These are phyloP conservation scores for Petasospora fabianii DNA, from an alignment of 1,139 yeast species.

Conservation along the genomic window DNA sequence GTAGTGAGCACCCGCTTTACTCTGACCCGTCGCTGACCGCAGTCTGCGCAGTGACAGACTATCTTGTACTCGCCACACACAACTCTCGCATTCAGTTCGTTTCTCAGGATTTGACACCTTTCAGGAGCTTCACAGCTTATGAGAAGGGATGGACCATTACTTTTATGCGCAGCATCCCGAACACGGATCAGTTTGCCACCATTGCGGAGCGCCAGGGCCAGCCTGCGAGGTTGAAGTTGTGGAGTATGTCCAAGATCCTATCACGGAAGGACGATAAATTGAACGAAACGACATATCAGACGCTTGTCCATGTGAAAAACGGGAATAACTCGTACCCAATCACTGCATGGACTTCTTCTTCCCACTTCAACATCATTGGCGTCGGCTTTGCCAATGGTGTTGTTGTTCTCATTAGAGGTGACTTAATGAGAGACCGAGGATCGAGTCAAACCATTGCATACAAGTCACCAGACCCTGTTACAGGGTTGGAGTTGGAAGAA, in stretches of 20 bases:
- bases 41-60: constrained; percentile 49
- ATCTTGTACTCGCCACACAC: constrained; percentile 57
- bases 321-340: constrained; percentile 27
- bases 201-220: constrained; percentile 72
- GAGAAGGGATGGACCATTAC: constrained; percentile 62
- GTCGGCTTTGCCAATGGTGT: constrained; percentile 88
- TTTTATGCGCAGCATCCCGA: constrained; percentile 45
- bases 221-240: constrained; percentile 64
- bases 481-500: constrained; percentile 58
- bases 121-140: constrained; percentile 57
- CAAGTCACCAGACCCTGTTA: constrained; percentile 73
- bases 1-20: constrained; percentile 61
- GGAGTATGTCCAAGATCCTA: constrained; percentile 59
- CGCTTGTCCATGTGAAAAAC: constrained; percentile 39
- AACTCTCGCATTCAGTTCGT: constrained; percentile 57
- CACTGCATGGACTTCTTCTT: constrained; percentile 21
- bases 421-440: constrained; percentile 82
- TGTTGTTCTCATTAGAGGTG: constrained; percentile 82
- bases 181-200: constrained; percentile 54
- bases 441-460: constrained; percentile 79
- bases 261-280: constrained; percentile 20
- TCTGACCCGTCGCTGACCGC: constrained; percentile 73
- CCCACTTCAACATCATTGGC: constrained; percentile 40
- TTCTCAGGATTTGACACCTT: constrained; percentile 43
- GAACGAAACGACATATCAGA: constrained; percentile 35